Evolutionary conservation across 768 basidiomycete genomes (phyloP).

Genomic region (Leucosporidium yakuticum): DNA sequence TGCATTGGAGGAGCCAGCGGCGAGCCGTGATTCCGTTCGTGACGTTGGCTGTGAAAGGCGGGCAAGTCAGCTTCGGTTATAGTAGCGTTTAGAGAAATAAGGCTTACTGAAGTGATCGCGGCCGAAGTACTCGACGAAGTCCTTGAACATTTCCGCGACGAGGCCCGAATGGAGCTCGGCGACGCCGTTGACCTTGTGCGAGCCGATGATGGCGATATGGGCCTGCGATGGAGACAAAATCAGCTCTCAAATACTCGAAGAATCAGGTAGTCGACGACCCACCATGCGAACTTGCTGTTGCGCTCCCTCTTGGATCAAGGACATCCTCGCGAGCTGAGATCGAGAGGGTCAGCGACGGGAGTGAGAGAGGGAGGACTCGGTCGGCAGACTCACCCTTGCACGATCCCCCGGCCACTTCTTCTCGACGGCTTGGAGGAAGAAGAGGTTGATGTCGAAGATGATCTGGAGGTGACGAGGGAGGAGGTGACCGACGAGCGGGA

Average conservation of each 20-base stretch:
- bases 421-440: slow-evolving; percentile 63
- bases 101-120: slow-evolving; percentile 52
- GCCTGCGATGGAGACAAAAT: slow-evolving; percentile 58
- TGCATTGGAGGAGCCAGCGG: slow-evolving; percentile 85
- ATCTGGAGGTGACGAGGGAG: slow-evolving; percentile 72
- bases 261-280: slow-evolving; percentile 46
- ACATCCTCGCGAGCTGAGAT: slow-evolving; percentile 67
- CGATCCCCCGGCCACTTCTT: slow-evolving; percentile 81
- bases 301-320: slow-evolving; percentile 80
- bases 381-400: slow-evolving; percentile 38
- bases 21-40: slow-evolving; percentile 88
- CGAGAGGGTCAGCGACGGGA: too few relatives aligned
- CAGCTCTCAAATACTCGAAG: slow-evolving; percentile 73
- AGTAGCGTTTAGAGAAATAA: neutral
- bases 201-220: slow-evolving; percentile 78
- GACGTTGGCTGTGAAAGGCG: slow-evolving; percentile 52
- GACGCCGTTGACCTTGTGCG: slow-evolving; percentile 87
- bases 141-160: slow-evolving; percentile 53
- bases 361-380: too few relatives aligned
- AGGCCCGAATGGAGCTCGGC: slow-evolving; percentile 92
- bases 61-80: too few relatives aligned
- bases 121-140: slow-evolving; percentile 65
- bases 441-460: slow-evolving; percentile 52
- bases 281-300: slow-evolving; percentile 65
- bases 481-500: slow-evolving; percentile 57